A percentile compares a stretch with the other conserved stretches of the same genome.
Evolutionary conservation across 2,329 filamentous ascomycete species (phyloP).

Genomic region (Pyrenophora teres): DNA sequence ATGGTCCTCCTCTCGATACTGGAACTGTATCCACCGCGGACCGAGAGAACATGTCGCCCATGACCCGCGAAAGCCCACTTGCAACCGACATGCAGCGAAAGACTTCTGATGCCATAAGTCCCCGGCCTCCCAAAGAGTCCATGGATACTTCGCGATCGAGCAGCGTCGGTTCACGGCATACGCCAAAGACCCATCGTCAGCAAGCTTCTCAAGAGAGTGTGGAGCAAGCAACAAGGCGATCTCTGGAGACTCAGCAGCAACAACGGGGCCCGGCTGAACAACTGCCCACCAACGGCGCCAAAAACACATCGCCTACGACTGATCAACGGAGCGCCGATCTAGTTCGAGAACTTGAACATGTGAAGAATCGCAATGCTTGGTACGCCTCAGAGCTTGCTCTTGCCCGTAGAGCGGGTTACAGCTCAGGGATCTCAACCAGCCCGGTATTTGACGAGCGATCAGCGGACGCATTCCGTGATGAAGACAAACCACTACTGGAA

Average conservation of each 20-base stretch:
- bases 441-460: conserved; percentile 76
- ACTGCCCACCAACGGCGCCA: conserved; percentile 63
- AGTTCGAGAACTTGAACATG: conserved; percentile 82
- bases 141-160: conserved; percentile 43
- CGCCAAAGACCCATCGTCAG: conserved; percentile 56
- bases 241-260: conserved; percentile 39
- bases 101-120: conserved; percentile 36
- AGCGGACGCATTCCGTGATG: conserved; percentile 82
- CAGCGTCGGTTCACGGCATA: conserved; percentile 42
- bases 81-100: conserved; percentile 35
- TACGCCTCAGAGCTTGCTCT: conserved; percentile 93
- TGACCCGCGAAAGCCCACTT: conserved; percentile 47
- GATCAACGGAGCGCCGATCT: conserved; percentile 71
- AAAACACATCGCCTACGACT: conserved; percentile 64
- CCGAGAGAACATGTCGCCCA: conserved; percentile 54
- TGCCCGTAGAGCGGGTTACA: conserved; percentile 87
- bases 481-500: conserved; percentile 89
- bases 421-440: conserved; percentile 70
- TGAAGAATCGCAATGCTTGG: conserved; percentile 90
- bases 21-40: conserved; percentile 51
- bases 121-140: conserved; percentile 41
- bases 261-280: conserved; percentile 36
- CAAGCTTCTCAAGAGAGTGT: conserved; percentile 65
- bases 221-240: conserved; percentile 43
- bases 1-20: conserved; percentile 50